These are phyloP conservation scores for Bidens hawaiensis DNA, from an alignment of 140 eudicot genomes.

Conservation along the genomic window DNA sequence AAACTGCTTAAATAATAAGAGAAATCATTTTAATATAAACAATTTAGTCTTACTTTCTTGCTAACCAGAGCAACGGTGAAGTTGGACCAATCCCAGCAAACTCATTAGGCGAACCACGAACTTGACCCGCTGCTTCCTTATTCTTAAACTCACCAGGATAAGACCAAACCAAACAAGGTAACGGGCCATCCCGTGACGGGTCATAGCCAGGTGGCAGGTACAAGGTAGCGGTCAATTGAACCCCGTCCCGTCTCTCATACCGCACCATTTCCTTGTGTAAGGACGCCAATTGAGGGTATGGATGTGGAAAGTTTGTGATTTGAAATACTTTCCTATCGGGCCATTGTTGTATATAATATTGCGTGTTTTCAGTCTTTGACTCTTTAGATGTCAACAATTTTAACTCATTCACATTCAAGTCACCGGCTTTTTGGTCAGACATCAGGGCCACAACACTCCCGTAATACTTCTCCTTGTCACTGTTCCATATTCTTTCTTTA, in stretches of 20 bases:
- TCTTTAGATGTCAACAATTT: conserved; percentile 84
- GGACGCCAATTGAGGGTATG: conserved; percentile 86
- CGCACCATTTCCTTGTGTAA: conserved; percentile 89
- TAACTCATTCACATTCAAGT: conserved; percentile 43
- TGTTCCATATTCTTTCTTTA: conserved; percentile 93
- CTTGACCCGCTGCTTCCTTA: conserved; percentile 96
- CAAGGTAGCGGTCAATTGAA: conserved; percentile 86
- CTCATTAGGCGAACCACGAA: conserved; percentile 96
- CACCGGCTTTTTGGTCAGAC: conserved; percentile 83
- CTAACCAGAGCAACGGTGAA: conserved; percentile 90
- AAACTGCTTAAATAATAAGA: neutral
- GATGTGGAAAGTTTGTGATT: conserved; percentile 86
- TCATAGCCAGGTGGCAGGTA: conserved; percentile 97
- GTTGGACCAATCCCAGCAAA: conserved; percentile 96
- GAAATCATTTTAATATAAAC: neutral
- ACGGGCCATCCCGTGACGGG: conserved; percentile 80
- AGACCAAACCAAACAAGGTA: conserved; percentile 97
- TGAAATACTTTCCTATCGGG: conserved; percentile 72
- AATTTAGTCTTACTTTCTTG: conserved; percentile 52
- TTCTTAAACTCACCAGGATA: conserved; percentile 97
- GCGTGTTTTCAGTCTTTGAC: conserved; percentile 94
- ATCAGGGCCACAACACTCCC: conserved; percentile 81
- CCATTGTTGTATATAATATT: conserved; percentile 75
- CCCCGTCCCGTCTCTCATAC: conserved; percentile 87
- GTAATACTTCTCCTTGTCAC: conserved; percentile 85